These are phyloP conservation scores for Podaxis rugospora DNA, from an alignment of 768 basidiomycete genomes.

Conservation along the genomic window DNA sequence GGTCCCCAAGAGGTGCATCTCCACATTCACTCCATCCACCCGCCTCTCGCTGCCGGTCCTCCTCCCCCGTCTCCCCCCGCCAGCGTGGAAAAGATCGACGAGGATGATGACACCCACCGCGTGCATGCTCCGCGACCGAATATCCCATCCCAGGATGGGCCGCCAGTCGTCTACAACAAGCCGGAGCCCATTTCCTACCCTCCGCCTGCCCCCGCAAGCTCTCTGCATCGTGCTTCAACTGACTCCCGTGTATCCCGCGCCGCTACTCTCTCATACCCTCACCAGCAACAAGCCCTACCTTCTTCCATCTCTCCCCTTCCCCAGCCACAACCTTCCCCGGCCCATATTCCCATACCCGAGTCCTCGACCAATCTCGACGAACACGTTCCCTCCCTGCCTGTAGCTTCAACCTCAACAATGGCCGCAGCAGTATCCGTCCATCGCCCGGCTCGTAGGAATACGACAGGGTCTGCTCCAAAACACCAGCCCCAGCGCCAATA, in stretches of 20 bases:
- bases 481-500: neutral
- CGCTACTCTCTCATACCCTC: neutral
- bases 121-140: neutral
- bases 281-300: slow-evolving; percentile 11
- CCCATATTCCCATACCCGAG: slow-evolving; percentile 33
- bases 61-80: slow-evolving; percentile 30
- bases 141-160: slow-evolving; percentile 9
- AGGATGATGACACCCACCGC: slow-evolving; percentile 9
- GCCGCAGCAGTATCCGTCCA: neutral
- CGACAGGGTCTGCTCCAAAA: slow-evolving; percentile 51
- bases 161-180: slow-evolving; percentile 30
- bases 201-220: slow-evolving; percentile 7
- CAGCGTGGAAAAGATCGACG: slow-evolving; percentile 24
- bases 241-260: slow-evolving; percentile 41
- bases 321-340: slow-evolving; percentile 8
- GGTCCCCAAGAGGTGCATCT: too few relatives aligned
- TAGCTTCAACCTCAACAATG: slow-evolving; percentile 26
- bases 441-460: slow-evolving; percentile 51
- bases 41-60: slow-evolving; percentile 15
- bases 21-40: neutral
- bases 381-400: slow-evolving; percentile 8
- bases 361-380: too few relatives aligned
- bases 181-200: slow-evolving; percentile 18
- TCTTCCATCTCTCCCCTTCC: slow-evolving; percentile 17
- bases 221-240: slow-evolving; percentile 44